Evolutionary conservation across 2,329 filamentous ascomycete genomes (phyloP), one percentile per base, ranked within the genome.

Genomic region (Capronia coronata): DNA sequence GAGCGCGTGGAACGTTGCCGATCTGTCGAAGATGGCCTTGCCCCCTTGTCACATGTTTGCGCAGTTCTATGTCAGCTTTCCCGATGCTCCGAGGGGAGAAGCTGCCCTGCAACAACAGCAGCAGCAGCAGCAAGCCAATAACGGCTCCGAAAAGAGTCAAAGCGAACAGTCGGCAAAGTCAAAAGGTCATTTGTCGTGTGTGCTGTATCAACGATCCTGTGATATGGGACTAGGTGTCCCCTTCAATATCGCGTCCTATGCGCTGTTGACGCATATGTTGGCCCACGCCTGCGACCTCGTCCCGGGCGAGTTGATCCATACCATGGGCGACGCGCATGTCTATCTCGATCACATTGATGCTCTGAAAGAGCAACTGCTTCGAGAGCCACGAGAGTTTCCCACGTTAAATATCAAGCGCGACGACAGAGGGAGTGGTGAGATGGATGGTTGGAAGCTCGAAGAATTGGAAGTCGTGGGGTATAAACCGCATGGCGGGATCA

Each of bases 21-120:
- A 95, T 66, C 67, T 96, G 58, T 77, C 77, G 59, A 84, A 85
- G 66, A 96, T 96, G 91, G 91, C 88, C 1, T 73, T 96, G 23
- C 90, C 91, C 55, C 91, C 91, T 1, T 96, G 90, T 65, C 91
- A 96, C 70, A 94, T 96, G 87, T 95, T 96, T 72, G 90, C 90
- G 3, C 91, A 96, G 65, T 96, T 96, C 64, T 95, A 94, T 65
- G 88, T 94, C 14, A 86, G 83, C 0, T 94, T 82, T 65, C 86
- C 85, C 9, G 52, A 66, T n/a, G 65, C 66, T 8, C 47, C 43
- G 25, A 46, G 46, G 5, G 61, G 66, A 11, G 48, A 61, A 13
- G 38, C 59, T 49, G 56, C 57, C 37, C 51, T 55, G 37, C 41
- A 55, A 32, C 46, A 23, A 44, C 51, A 37, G 18, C 30, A 34